Percentiles rank a stretch among this genome's conserved stretches.
phyloP scores from a whole-genome alignment of 345 rosid species.

The Populus tremula region DNA sequence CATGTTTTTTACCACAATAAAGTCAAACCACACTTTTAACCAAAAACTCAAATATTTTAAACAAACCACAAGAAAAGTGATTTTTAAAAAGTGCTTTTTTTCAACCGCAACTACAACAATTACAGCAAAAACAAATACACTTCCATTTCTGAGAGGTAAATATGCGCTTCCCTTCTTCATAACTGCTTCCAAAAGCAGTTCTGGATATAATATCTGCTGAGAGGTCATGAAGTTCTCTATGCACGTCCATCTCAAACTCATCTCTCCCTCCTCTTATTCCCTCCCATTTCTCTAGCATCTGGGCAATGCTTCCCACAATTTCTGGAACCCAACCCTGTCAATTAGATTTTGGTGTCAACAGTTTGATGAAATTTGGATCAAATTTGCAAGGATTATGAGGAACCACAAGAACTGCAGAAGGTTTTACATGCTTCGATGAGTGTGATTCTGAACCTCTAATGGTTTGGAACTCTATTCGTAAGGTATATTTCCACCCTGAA shows the following conservation, averaged over 20 bases:
- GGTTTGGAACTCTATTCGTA: not conserved
- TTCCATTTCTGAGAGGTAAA: too few relatives aligned
- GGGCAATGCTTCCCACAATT: constrained; percentile 45
- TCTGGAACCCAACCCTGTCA: constrained; percentile 66
- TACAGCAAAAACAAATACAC: too few relatives aligned
- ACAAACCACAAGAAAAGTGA: too few relatives aligned
- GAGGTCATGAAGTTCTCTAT: constrained; percentile 56
- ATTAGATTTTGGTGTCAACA: not conserved
- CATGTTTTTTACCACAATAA: too few relatives aligned
- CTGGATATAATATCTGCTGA: constrained; percentile 74
- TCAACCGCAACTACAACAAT: too few relatives aligned
- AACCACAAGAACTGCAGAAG: not conserved
- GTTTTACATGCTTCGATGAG: too few relatives aligned
- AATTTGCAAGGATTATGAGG: not conserved
- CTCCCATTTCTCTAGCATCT: constrained; percentile 69
- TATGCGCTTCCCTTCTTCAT: constrained; percentile 67
- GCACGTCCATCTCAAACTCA: constrained; percentile 65
- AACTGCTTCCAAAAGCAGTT: constrained; percentile 81
- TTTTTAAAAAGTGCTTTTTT: too few relatives aligned
- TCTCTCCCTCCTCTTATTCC: constrained; percentile 49
- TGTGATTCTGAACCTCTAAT: too few relatives aligned
- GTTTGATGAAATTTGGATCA: not conserved
- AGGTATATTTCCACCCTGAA: too few relatives aligned
- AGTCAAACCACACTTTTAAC: too few relatives aligned
- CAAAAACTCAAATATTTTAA: too few relatives aligned